Percentiles rank a stretch among this genome's conserved stretches.
Evolutionary conservation across 2,329 filamentous ascomycete genomes (phyloP).

Genomic region (Colletotrichum cereale): DNA sequence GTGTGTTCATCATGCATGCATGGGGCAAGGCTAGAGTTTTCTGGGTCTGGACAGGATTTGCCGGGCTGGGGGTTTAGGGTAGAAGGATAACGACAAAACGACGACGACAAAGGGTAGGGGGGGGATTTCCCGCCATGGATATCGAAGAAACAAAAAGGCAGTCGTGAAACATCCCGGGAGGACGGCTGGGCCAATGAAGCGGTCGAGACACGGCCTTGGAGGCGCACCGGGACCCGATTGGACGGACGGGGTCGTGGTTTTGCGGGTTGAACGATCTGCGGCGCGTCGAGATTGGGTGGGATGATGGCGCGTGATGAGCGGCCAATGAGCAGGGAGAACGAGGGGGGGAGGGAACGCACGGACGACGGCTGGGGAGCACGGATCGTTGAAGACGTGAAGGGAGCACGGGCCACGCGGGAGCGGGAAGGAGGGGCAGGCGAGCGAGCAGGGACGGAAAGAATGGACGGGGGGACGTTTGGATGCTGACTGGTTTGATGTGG

Average conservation of each 20-base stretch:
- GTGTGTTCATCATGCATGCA: constrained; percentile 17
- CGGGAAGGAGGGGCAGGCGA: background rate
- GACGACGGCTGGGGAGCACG: background rate
- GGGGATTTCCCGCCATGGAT: background rate
- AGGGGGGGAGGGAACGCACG: background rate
- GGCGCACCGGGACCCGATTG: constrained; percentile 29
- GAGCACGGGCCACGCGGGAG: constrained; percentile 12
- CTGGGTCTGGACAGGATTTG: background rate
- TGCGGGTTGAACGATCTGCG: constrained; percentile 11
- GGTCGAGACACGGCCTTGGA: constrained; percentile 23
- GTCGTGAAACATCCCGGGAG: constrained; percentile 40
- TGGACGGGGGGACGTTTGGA: background rate
- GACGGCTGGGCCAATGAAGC: constrained; percentile 39
- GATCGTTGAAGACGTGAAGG: background rate
- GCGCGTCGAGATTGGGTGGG: constrained; percentile 41
- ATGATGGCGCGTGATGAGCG: constrained; percentile 13
- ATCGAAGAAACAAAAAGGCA: constrained; percentile 37
- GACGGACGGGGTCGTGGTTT: constrained; percentile 1
- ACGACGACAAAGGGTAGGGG: background rate
- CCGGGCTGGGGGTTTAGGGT: background rate
- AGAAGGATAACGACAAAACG: background rate
- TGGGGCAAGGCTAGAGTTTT: background rate
- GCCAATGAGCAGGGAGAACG: constrained; percentile 23
- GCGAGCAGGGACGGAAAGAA: background rate
- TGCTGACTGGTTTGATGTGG: constrained; percentile 21